A percentile compares a stretch with the other conserved stretches of the same genome.
These are phyloP conservation scores for Cystobasidium sp. DNA, from an alignment of 1,284 basidiomycete species.

Conservation along the genomic window DNA sequence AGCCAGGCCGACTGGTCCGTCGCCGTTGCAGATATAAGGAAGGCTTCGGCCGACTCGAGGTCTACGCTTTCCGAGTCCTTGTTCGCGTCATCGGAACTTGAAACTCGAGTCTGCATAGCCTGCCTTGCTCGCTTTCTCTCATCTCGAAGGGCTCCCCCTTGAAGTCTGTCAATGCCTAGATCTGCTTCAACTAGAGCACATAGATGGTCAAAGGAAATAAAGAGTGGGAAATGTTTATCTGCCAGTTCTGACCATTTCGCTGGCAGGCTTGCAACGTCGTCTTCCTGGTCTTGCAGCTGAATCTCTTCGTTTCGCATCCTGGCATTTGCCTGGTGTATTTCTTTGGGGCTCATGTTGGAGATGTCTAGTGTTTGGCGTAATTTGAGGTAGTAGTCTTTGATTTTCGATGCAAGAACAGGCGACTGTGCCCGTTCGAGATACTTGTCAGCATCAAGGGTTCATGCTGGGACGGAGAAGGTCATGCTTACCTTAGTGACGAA, in stretches of 20 bases:
- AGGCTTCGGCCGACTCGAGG: background rate
- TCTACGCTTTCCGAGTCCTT: background rate
- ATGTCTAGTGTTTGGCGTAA: slow-evolving; percentile 26
- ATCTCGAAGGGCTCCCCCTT: background rate
- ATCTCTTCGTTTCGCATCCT: background rate
- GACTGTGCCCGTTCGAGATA: background rate
- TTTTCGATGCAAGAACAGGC: slow-evolving; percentile 32
- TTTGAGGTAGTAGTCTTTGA: slow-evolving; percentile 62
- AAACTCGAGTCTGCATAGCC: background rate
- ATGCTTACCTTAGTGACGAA: slow-evolving; percentile 69
- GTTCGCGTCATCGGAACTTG: background rate
- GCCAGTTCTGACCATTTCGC: slow-evolving; percentile 64
- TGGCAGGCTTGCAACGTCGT: slow-evolving; percentile 61
- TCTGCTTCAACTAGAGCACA: slow-evolving; percentile 51
- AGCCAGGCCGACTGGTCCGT: slow-evolving; percentile 33
- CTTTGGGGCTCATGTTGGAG: slow-evolving; percentile 4
- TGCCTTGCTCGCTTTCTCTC: slow-evolving; percentile 3
- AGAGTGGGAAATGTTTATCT: slow-evolving; percentile 71
- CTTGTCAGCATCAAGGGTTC: slow-evolving; percentile 61
- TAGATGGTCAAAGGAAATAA: slow-evolving; percentile 66
- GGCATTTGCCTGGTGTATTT: slow-evolving; percentile 6
- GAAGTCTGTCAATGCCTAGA: slow-evolving; percentile 41
- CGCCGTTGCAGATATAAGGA: background rate
- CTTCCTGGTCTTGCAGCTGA: slow-evolving; percentile 32
- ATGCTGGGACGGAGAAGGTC: too few relatives aligned